These are phyloP conservation scores for Cladosporium sp. DNA, from an alignment of 2,329 filamentous ascomycete genomes.

Conservation along the genomic window DNA sequence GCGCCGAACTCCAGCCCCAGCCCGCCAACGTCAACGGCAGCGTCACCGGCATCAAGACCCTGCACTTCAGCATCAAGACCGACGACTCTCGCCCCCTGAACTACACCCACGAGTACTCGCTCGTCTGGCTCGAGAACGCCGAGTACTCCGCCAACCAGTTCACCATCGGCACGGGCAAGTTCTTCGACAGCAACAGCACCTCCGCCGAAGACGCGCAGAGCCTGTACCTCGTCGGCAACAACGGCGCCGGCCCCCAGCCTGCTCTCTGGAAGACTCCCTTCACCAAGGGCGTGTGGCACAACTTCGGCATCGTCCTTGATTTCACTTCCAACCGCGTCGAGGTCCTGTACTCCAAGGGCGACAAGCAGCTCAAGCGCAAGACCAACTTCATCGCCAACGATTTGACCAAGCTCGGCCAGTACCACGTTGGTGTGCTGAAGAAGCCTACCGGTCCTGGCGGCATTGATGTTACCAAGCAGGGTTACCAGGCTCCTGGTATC, in stretches of 20 bases:
- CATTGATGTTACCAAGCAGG: conserved; percentile 49
- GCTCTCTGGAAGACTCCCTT: conserved; percentile 56
- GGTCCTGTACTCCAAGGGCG: conserved; percentile 58
- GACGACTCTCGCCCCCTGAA: conserved; percentile 56
- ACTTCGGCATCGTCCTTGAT: conserved; percentile 61
- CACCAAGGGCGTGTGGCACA: conserved; percentile 55
- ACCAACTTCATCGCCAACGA: conserved; percentile 52
- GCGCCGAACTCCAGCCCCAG: conserved; percentile 57
- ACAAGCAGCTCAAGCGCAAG: conserved; percentile 48
- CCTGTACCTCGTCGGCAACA: conserved; percentile 36
- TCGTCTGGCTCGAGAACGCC: conserved; percentile 52
- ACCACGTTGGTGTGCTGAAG: conserved; percentile 64
- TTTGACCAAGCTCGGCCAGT: conserved; percentile 60
- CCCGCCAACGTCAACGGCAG: conserved; percentile 55
- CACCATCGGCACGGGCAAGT: conserved; percentile 32
- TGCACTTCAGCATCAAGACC: conserved; percentile 61
- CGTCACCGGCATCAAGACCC: conserved; percentile 58
- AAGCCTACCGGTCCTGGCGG: conserved; percentile 51
- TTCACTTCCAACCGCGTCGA: conserved; percentile 58
- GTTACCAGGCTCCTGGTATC: conserved; percentile 51
- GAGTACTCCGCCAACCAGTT: conserved; percentile 55
- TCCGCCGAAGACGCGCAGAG: conserved; percentile 30
- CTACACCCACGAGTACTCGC: conserved; percentile 62
- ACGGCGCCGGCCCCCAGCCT: conserved; percentile 28
- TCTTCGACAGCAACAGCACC: conserved; percentile 47